A percentile compares a stretch with the other conserved stretches of the same genome.
These are phyloP conservation scores for Cercophora samala DNA, from an alignment of 495 filamentous ascomycete species.

Conservation along the genomic window DNA sequence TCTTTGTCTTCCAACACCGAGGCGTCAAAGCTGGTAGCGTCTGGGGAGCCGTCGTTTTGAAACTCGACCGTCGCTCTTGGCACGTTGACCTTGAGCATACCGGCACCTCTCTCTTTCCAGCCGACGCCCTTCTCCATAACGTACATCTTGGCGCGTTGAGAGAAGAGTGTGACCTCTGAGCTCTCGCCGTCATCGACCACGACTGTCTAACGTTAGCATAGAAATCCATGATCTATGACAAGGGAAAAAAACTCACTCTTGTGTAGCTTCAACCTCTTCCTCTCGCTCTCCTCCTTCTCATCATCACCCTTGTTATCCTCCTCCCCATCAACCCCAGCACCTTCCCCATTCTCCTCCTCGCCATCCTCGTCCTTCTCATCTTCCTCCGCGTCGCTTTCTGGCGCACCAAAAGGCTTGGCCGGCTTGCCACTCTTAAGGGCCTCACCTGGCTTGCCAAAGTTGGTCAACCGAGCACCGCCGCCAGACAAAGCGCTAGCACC, in stretches of 20 bases:
- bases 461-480: slow-evolving; percentile 49
- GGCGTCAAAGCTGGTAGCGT: slow-evolving; percentile 47
- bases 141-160: slow-evolving; percentile 72
- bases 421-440: slow-evolving; percentile 56
- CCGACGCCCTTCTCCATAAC: slow-evolving; percentile 59
- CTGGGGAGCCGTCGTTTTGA: slow-evolving; percentile 44
- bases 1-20: slow-evolving; percentile 47
- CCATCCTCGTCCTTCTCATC: slow-evolving; percentile 46
- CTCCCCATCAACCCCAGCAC: slow-evolving; percentile 17
- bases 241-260: slow-evolving; percentile 51
- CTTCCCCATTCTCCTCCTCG: slow-evolving; percentile 38
- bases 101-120: slow-evolving; percentile 85
- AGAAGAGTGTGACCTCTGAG: slow-evolving; percentile 66
- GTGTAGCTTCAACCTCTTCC: slow-evolving; percentile 62
- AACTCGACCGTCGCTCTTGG: slow-evolving; percentile 45
- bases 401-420: slow-evolving; percentile 68
- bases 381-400: slow-evolving; percentile 60
- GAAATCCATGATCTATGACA: slow-evolving; percentile 10
- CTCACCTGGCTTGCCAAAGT: slow-evolving; percentile 65
- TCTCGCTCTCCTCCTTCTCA: slow-evolving; percentile 51
- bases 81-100: slow-evolving; percentile 80
- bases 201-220: slow-evolving; percentile 36
- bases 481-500: slow-evolving; percentile 45
- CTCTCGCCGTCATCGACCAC: slow-evolving; percentile 64
- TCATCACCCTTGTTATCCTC: slow-evolving; percentile 40